Evolutionary conservation across 305 asterid species (phyloP).

Genomic region (Rubia occidens): DNA sequence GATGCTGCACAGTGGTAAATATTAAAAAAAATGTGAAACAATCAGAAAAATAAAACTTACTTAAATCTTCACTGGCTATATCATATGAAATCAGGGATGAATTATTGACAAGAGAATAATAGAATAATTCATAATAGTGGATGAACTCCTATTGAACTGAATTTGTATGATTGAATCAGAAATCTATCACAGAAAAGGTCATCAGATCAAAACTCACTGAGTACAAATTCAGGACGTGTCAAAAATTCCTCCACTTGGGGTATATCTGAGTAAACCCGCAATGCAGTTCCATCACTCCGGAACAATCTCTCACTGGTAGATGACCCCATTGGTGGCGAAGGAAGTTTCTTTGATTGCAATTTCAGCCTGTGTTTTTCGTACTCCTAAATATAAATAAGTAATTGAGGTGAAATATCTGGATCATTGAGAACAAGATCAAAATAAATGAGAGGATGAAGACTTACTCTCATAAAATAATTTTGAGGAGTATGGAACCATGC

Average conservation of each 20-base stretch:
- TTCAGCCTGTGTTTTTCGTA: slow-evolving; percentile 46
- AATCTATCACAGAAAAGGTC: not conserved
- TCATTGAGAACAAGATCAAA: not conserved
- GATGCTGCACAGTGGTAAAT: slow-evolving; percentile 44
- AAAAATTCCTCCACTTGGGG: slow-evolving; percentile 78
- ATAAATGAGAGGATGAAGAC: slow-evolving; percentile 8
- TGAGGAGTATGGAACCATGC: slow-evolving; percentile 96
- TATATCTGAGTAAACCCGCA: slow-evolving; percentile 77
- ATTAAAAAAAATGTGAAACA: not conserved
- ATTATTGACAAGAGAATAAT: not conserved
- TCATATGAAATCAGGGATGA: not conserved
- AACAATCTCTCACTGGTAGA: slow-evolving; percentile 39
- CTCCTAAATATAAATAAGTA: slow-evolving; percentile 40
- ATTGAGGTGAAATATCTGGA: not conserved
- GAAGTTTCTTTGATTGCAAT: slow-evolving; percentile 37
- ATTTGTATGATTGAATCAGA: slow-evolving; percentile 3
- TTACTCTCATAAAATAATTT: slow-evolving; percentile 68
- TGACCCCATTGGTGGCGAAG: slow-evolving; percentile 28
- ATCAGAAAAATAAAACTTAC: not conserved
- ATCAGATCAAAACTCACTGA: slow-evolving; percentile 41
- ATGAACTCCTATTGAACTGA: slow-evolving; percentile 9
- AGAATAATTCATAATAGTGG: slow-evolving; percentile 2
- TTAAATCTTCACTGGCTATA: not conserved
- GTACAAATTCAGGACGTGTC: slow-evolving; percentile 72
- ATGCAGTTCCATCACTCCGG: slow-evolving; percentile 39